Base-by-base conservation (phyloP, 345 rosid genomes). In the Iberis pinnata region DNA sequence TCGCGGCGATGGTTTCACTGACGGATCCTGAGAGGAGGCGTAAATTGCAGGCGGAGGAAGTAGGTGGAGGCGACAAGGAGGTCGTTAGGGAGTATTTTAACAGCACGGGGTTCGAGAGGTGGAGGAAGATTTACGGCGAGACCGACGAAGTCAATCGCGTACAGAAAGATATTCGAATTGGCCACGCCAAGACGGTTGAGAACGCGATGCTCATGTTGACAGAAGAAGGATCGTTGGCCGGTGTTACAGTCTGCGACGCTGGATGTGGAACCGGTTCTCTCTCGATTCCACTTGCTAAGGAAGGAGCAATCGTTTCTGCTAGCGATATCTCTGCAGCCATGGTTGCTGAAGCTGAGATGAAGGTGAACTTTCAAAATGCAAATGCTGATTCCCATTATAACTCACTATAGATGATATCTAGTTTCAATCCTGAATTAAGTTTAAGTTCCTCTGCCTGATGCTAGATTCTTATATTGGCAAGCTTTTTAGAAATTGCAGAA, bases 91-190 rank as follows among this genome's bases (percentile, higher is more conserved):
- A 92, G 69, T 92, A 87, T 70, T 87, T 84, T 76, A 87, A 87
- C 55, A 84, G 78, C 60, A 67, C 89, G 0, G 96, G 98, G 2
- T 87, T 90, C 67, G 86, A 87, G 75, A 70, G 98, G 60, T 84
- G 98, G 96, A 76, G 70, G 79, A 87, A 83, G 77, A 92, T 87
- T n/a, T 83, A 92, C 44, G 93, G 89, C 1, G 95, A 83, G 71
- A 80, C 86, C 0, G 95, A 83, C 26, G 98, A 92, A 22, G 95
- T 87, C 22, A 92, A 92, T 46, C 67, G 74, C 7, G 96, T 84
- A 1, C 96, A 92, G 73, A 78, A 59, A 2, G 96, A 92, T 64
- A 83, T 87, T 38, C 70, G 96, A 68, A 37, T 83, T 7, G 95
- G 95, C 4, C 96, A 92, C 59, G 73, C 93, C 46, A 80, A 78